Conservation (phyloP, 2,329 filamentous ascomycete genomes). For the Phaeosphaeriaceae sp. region DNA sequence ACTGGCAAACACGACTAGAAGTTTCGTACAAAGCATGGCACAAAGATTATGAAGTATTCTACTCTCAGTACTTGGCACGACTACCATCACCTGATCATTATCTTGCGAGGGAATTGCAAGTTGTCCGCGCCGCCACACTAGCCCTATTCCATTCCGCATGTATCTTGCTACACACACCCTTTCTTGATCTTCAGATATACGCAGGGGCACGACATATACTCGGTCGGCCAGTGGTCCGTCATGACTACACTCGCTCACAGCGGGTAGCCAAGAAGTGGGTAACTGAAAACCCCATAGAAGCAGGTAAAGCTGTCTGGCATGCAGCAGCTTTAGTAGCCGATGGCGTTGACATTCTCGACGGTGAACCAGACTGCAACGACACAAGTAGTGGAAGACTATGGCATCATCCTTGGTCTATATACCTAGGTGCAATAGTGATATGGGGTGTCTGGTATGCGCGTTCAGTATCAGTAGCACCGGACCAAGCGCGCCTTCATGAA, state of each 20-base stretch:
- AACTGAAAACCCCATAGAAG: slow-evolving; percentile 37
- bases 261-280: slow-evolving; percentile 61
- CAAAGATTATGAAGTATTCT: slow-evolving; percentile 62
- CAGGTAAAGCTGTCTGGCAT: slow-evolving; percentile 59
- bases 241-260: slow-evolving; percentile 60
- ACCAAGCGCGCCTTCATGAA: slow-evolving; percentile 3
- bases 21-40: slow-evolving; percentile 65
- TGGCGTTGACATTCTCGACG: slow-evolving; percentile 56
- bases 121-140: slow-evolving; percentile 58
- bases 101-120: slow-evolving; percentile 52
- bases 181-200: slow-evolving; percentile 67
- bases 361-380: slow-evolving; percentile 36
- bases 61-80: slow-evolving; percentile 39
- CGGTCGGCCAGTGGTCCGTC: slow-evolving; percentile 59
- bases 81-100: slow-evolving; percentile 38
- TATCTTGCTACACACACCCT: slow-evolving; percentile 63
- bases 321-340: slow-evolving; percentile 61
- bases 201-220: slow-evolving; percentile 66
- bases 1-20: slow-evolving; percentile 61
- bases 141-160: slow-evolving; percentile 66
- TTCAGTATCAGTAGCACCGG: slow-evolving; percentile 14
- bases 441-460: slow-evolving; percentile 63
- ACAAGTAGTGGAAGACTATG: slow-evolving; percentile 60
- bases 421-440: slow-evolving; percentile 63
- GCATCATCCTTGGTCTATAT: slow-evolving; percentile 68